These are phyloP conservation scores for Gaultheria prostrata DNA, from an alignment of 148 eudicot genomes.

Conservation along the genomic window DNA sequence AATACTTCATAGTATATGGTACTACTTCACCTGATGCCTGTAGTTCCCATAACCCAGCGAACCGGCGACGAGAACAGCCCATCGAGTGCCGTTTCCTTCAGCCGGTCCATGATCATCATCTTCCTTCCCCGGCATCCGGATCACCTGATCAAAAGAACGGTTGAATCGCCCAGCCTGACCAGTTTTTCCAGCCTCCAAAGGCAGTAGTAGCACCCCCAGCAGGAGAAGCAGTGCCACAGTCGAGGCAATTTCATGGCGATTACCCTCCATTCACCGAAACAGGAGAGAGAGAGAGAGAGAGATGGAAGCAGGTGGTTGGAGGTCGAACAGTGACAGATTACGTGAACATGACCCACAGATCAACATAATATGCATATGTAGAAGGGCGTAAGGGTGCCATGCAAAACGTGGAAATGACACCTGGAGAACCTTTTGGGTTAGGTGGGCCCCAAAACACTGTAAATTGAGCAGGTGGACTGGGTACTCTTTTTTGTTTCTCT, in stretches of 20 bases:
- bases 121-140: slow-evolving; percentile 21
- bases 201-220: background rate
- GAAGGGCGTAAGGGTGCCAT: slow-evolving; percentile 8
- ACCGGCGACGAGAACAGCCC: slow-evolving; percentile 35
- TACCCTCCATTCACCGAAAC: slow-evolving; percentile 6
- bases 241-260: too few relatives aligned
- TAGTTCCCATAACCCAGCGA: slow-evolving; percentile 28
- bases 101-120: slow-evolving; percentile 3
- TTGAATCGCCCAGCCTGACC: slow-evolving; percentile 5
- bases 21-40: slow-evolving; percentile 29
- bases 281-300: background rate
- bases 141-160: slow-evolving; percentile 18
- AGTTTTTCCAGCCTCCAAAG: slow-evolving; percentile 2
- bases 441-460: background rate
- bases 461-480: background rate
- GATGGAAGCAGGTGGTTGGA: background rate
- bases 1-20: too few relatives aligned
- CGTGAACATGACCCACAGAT: background rate
- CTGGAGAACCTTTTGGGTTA: background rate
- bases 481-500: background rate
- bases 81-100: slow-evolving; percentile 18
- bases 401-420: slow-evolving; percentile 13
- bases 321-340: background rate
- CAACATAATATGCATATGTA: background rate
- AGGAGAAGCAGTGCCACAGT: slow-evolving; percentile 13